phyloP scores from a whole-genome alignment of 371 early-diverging fungal species.

The Mucor saturninus region DNA sequence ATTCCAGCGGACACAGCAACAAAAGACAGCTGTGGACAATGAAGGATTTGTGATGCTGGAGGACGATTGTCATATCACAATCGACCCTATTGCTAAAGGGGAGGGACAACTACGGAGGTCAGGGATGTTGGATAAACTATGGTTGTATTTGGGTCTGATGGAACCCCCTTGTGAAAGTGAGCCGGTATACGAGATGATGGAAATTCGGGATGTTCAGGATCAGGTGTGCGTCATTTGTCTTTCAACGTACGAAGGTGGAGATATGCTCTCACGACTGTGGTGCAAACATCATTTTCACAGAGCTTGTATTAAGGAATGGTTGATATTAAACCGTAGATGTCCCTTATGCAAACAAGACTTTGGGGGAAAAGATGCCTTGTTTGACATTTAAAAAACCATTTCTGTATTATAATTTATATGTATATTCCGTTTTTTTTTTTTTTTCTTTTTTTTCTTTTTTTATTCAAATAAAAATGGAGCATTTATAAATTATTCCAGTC shows the following conservation, averaged over 20 bases:
- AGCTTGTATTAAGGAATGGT: constrained; percentile 41
- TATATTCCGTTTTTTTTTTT: no score
- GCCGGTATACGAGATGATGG: constrained; percentile 33
- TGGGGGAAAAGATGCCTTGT: constrained; percentile 28
- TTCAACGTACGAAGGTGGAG: constrained; percentile 66
- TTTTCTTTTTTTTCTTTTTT: background rate
- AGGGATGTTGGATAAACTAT: constrained; percentile 32
- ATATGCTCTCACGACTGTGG: constrained; percentile 61
- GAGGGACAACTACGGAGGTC: constrained; percentile 7
- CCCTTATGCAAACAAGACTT: constrained; percentile 47
- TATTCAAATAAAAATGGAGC: no score
- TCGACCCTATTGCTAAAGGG: constrained; percentile 17
- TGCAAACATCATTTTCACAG: constrained; percentile 50
- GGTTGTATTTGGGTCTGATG: constrained; percentile 34
- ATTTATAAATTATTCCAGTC: constrained; percentile 72
- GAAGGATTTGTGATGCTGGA: background rate
- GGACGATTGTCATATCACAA: constrained; percentile 10
- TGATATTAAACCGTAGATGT: constrained; percentile 36
- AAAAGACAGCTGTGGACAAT: background rate
- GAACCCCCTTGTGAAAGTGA: constrained; percentile 27
- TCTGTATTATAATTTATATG: background rate
- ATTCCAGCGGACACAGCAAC: constrained; percentile 31
- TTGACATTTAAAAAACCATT: constrained; percentile 8
- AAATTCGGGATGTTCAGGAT: constrained; percentile 46
- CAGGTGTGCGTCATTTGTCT: constrained; percentile 70